Base-by-base conservation (phyloP, 495 filamentous ascomycete species). In the Lasiosphaeriaceae sp. region DNA sequence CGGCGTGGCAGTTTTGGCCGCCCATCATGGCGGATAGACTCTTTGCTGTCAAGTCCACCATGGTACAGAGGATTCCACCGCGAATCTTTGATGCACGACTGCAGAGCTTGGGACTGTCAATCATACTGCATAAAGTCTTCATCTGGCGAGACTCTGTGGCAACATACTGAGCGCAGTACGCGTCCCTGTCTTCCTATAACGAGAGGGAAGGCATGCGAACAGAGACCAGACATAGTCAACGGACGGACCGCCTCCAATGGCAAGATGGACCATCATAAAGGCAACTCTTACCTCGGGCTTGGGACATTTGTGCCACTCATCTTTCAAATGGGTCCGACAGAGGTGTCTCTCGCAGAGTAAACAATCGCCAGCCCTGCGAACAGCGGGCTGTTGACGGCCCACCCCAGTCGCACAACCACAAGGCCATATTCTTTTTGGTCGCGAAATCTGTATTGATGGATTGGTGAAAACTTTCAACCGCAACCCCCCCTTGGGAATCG, bases 1-100 rank as follows among this genome's bases (percentile, higher is more conserved):
- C 45, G 44, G 23, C 41, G 17, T 48, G 52, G 52, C 52, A 55
- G 52, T 70, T 66, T 47, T 57, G 51, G 7, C 59, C 52, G 22
- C 63, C 66, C 61, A 56, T 65, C 55, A 63, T 57, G 20, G 34
- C 17, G 47, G 52, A 59, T 7, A 62, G 55, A 11, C 21, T 48
- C 56, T 51, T 55, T 17, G 45, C 19, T 5, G 56, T 59, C 9
- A 55, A 9, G 50, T 57, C 22, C 21, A 58, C 26, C 26, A 31
- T 34, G 11, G 54, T 39, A 44, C 64, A 66, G 9, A 50, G 52
- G 2, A 64, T 44, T 3, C 58, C 54, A 4, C 31, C 35, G 3
- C 54, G 58, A 2, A 62, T 14, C 7, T 19, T 5, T 53, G 53
- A 63, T 12, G 65, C 65, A 43, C 49, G 56, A 16, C 14, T 16